Conservation (phyloP, 1,139 yeast species). For the Candida dubliniensis region DNA sequence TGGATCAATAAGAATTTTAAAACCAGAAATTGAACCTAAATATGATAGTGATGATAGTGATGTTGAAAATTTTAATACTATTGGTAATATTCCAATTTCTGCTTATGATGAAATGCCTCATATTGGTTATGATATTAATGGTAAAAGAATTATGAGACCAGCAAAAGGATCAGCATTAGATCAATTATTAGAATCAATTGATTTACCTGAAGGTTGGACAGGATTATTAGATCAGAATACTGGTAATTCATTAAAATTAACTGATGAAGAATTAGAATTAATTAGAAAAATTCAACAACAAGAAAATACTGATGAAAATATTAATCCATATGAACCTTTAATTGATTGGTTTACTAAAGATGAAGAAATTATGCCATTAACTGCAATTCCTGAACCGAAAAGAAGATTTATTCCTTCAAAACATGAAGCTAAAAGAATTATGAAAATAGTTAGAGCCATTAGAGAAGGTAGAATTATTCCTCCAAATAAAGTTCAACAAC, state of each 20-base stretch:
- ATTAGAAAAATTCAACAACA: slow-evolving; percentile 83
- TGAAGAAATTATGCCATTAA: slow-evolving; percentile 85
- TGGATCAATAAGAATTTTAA: slow-evolving; percentile 72
- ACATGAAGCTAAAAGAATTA: slow-evolving; percentile 92
- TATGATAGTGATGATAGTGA: slow-evolving; percentile 95
- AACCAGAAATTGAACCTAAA: slow-evolving; percentile 88
- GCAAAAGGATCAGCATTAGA: slow-evolving; percentile 96
- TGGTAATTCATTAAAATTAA: slow-evolving; percentile 81
- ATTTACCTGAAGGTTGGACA: slow-evolving; percentile 97
- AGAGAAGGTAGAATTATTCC: slow-evolving; percentile 94
- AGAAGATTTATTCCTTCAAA: slow-evolving; percentile 95
- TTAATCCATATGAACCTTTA: slow-evolving; percentile 90
- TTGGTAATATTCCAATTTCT: slow-evolving; percentile 87
- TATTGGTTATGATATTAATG: slow-evolving; percentile 94
- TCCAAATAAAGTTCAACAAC: slow-evolving; percentile 56
- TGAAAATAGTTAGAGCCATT: slow-evolving; percentile 95
- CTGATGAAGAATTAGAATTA: slow-evolving; percentile 87
- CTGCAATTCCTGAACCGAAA: slow-evolving; percentile 95
- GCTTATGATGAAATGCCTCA: slow-evolving; percentile 98
- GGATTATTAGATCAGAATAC: slow-evolving; percentile 90
- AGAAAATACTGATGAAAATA: slow-evolving; percentile 75
- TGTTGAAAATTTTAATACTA: slow-evolving; percentile 78
- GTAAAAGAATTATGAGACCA: slow-evolving; percentile 97
- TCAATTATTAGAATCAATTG: slow-evolving; percentile 82
- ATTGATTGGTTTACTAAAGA: slow-evolving; percentile 93